A percentile compares a stretch with the other conserved stretches of the same genome.
phyloP scores from a whole-genome alignment of 257 asterid species.

The Ilex asprella region DNA sequence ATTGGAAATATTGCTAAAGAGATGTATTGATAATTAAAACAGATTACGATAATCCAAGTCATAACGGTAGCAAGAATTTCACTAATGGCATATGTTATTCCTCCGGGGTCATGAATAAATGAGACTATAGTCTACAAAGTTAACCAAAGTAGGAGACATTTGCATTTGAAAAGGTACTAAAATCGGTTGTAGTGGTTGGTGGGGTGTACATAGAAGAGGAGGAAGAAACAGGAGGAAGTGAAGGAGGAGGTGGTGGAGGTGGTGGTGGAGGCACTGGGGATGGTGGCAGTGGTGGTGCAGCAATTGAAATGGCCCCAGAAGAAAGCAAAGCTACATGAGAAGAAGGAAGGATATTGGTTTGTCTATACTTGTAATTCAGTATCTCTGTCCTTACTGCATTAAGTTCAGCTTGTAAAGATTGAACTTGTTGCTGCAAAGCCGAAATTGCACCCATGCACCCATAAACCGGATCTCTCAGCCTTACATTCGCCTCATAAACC shows the following conservation, averaged over 20 bases:
- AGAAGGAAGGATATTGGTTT: conserved; percentile 24
- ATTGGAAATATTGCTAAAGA: background rate
- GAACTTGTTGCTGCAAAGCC: conserved; percentile 61
- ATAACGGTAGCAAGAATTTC: conserved; percentile 5
- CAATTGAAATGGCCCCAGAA: conserved; percentile 36
- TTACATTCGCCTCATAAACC: conserved; percentile 73
- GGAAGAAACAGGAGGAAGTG: conserved; percentile 19
- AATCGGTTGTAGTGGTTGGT: conserved; percentile 33
- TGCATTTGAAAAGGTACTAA: conserved; percentile 38
- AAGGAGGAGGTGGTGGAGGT: conserved; percentile 18
- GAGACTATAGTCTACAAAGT: conserved; percentile 10
- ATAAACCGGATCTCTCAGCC: conserved; percentile 78
- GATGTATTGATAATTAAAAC: background rate
- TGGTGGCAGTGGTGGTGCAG: conserved; percentile 25
- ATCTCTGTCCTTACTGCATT: conserved; percentile 52
- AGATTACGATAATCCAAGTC: background rate
- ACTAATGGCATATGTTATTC: conserved; percentile 13
- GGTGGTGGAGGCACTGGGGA: conserved; percentile 16
- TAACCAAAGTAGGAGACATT: conserved; percentile 59
- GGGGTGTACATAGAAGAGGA: conserved; percentile 46
- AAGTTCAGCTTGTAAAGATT: conserved; percentile 48
- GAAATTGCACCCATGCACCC: conserved; percentile 92
- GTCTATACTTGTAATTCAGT: conserved; percentile 46
- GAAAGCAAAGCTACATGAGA: conserved; percentile 33
- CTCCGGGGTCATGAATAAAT: conserved; percentile 6